phyloP scores from a whole-genome alignment of 495 filamentous ascomycete species.

The Aspergillus nanangensis region DNA sequence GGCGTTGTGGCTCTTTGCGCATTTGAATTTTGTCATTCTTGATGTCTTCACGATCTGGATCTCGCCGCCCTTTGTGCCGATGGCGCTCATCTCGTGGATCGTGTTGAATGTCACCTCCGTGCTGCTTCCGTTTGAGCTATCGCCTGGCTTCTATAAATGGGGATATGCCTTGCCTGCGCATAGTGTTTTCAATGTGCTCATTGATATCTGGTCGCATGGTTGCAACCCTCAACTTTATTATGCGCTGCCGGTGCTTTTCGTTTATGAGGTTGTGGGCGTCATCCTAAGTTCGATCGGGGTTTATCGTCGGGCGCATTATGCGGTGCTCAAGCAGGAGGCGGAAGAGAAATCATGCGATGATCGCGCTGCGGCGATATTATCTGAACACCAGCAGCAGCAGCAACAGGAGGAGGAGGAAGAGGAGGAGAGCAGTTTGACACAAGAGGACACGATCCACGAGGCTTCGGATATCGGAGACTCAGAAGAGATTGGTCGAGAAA shows the following conservation, averaged over 20 bases:
- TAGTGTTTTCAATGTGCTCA: constrained; percentile 35
- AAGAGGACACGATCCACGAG: too few species aligned
- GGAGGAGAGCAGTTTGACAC: too few species aligned
- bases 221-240: constrained; percentile 36
- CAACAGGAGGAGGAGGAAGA: too few species aligned
- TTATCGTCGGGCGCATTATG: too few species aligned
- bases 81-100: constrained; percentile 41
- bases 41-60: constrained; percentile 37
- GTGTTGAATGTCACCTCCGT: constrained; percentile 39
- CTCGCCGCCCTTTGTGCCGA: constrained; percentile 31
- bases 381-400: too few species aligned
- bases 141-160: constrained; percentile 37
- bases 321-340: too few species aligned
- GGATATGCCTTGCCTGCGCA: constrained; percentile 44
- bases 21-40: constrained; percentile 40
- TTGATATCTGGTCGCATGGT: constrained; percentile 41
- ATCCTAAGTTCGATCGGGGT: too few species aligned
- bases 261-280: constrained; percentile 18
- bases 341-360: too few species aligned
- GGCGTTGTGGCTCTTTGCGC: constrained; percentile 41
- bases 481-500: too few species aligned
- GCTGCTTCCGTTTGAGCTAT: constrained; percentile 38
- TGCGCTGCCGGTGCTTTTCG: constrained; percentile 39
- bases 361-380: too few species aligned
- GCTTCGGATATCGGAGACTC: too few species aligned